Percentiles rank a stretch among this genome's conserved stretches.
These are phyloP conservation scores for Fusarium palustre DNA, from an alignment of 2,329 filamentous ascomycete species.

Conservation along the genomic window DNA sequence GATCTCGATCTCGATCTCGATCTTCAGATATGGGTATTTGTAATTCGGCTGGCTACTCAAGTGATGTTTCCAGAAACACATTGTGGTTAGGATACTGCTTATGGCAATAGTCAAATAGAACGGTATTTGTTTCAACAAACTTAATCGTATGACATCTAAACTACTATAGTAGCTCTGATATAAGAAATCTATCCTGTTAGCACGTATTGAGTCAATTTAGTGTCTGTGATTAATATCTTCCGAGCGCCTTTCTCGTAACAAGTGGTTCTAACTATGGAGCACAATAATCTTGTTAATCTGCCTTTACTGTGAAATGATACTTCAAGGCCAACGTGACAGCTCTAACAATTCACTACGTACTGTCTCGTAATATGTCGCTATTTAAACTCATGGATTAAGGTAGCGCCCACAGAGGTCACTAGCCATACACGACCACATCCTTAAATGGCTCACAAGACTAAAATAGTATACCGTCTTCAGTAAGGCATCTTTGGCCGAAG, in stretches of 20 bases:
- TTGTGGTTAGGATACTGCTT: neutral
- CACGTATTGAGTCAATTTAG: neutral
- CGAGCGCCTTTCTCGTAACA: neutral
- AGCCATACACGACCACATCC: neutral
- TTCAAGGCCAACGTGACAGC: neutral
- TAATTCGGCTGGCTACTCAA: neutral
- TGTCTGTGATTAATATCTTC: neutral
- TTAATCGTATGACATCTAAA: neutral
- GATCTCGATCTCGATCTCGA: neutral
- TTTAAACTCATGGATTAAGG: neutral
- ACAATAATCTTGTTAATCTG: neutral
- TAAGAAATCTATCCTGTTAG: neutral
- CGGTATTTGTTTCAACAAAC: neutral
- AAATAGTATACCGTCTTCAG: neutral
- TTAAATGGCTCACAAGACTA: accelerated
- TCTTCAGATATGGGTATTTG: neutral
- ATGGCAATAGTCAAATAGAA: neutral
- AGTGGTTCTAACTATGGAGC: neutral
- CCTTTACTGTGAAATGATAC: neutral
- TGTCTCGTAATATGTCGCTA: neutral
- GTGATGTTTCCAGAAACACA: neutral
- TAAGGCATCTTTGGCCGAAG: neutral
- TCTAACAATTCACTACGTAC: neutral
- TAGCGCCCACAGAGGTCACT: neutral
- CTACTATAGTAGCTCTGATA: neutral